Base-by-base conservation (phyloP, 108 stramenopile genomes). In the Cyclotella sp. region DNA sequence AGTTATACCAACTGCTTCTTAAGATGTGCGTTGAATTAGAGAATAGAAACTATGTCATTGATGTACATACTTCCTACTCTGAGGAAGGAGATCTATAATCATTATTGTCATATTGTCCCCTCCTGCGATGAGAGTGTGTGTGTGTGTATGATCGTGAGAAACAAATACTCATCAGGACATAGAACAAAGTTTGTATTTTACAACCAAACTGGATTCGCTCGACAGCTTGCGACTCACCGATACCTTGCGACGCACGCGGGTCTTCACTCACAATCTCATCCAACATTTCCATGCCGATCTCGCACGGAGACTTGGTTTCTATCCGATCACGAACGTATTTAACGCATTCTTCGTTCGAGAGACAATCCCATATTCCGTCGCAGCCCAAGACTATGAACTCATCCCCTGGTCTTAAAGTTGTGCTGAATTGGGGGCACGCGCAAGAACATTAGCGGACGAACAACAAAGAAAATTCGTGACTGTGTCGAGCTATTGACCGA, bases 331-430 rank as follows among this genome's bases (percentile, higher is more conserved):
- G 84, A 15, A 98, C 97, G 74, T 94, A 97, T 24, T 97, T 84
- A 0, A 97, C 95, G 15, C 96, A 94, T 69, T 92, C 84, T 84
- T 98, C 95, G 70, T 92, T 93, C 24, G 94, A 81, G 52, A 99
- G 77, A 54, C 97, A 97, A 66, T 99, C 99, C 98, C 97, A 99
- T 54, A 99, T 94, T 29, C 99, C 99, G 76, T 99, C 99, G 55
- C 97, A 96, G 6, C 95, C 99, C 53, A 99, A 61, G 41, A 99
- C 76, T 63, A 97, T 70, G 64, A 99, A 98, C 79, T 98, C 97
- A 68, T 95, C 95, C n/a, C 53, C 77, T 14, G 87, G 44, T 45
- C 55, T 62, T 27, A 93, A 58, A 9, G 58, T 86, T 57, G 79
- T 77, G 64, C 75, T 77, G 53, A 28, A 55, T 34, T 45, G 30